A percentile compares a stretch with the other conserved stretches of the same genome.
Conservation (phyloP, 345 rosid species). For the Citrus australasica region DNA sequence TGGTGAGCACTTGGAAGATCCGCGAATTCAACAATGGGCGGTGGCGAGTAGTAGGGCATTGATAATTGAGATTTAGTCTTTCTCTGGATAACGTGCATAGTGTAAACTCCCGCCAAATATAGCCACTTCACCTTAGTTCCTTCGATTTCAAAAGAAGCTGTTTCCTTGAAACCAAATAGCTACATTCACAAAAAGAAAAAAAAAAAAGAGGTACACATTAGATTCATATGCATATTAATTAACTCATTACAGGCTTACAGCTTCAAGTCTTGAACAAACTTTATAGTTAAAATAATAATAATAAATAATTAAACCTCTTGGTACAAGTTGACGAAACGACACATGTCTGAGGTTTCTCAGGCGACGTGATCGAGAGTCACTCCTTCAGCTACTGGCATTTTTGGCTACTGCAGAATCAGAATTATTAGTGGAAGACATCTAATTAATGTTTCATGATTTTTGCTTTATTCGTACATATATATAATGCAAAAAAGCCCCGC, state of each 20-base stretch:
- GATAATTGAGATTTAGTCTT: constrained; percentile 26
- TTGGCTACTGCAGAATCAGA: background rate
- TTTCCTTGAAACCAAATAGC: constrained; percentile 83
- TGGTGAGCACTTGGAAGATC: constrained; percentile 78
- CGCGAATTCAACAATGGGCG: constrained; percentile 50
- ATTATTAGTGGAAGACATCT: no score
- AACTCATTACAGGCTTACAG: no score
- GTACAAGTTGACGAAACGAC: background rate
- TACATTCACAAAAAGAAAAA: constrained; percentile 12
- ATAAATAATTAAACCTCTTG: no score
- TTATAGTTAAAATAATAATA: no score
- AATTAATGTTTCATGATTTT: no score
- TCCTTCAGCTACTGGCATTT: background rate
- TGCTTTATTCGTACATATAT: background rate
- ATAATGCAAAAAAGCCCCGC: background rate
- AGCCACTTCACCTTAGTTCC: constrained; percentile 75
- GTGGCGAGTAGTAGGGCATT: constrained; percentile 54
- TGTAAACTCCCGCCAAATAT: constrained; percentile 50
- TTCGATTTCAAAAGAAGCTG: constrained; percentile 40
- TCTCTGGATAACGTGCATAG: constrained; percentile 74
- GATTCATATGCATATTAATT: no score
- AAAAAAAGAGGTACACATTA: no score
- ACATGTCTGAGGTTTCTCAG: background rate
- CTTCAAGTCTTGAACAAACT: no score
- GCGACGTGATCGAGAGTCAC: background rate